Conservation (phyloP, 257 asterid species). For the Solanum tarapatanum region DNA sequence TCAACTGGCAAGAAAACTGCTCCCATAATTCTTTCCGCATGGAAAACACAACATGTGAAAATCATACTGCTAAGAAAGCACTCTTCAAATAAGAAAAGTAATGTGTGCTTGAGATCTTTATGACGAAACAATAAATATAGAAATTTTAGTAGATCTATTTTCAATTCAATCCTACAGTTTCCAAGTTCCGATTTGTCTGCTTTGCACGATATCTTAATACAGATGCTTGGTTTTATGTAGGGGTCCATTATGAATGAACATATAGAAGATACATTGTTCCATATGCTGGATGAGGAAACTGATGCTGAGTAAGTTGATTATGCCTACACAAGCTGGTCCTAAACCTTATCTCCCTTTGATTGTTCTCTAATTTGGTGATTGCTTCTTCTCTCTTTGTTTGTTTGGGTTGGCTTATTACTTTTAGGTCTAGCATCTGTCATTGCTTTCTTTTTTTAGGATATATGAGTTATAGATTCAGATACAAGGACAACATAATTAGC, state of each 20-base stretch:
- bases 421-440: not conserved
- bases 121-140: not conserved
- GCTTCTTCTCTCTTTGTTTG: not conserved
- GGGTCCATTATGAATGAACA: conserved; percentile 69
- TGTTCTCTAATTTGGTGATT: not conserved
- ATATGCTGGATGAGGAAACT: conserved; percentile 96
- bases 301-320: conserved; percentile 71
- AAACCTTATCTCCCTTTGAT: not conserved
- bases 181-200: not conserved
- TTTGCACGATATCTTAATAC: not conserved
- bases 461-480: not conserved
- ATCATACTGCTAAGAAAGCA: not conserved
- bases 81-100: not conserved
- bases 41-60: not conserved
- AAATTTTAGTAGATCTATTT: not conserved
- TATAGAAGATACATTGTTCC: conserved; percentile 90
- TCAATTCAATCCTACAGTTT: not conserved
- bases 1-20: not conserved
- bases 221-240: conserved; percentile 22
- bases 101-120: not conserved
- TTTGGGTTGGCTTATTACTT: not conserved
- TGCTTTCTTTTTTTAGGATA: not conserved
- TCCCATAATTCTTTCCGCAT: not conserved
- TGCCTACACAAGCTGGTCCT: not conserved
- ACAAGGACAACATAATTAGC: not conserved